Evolutionary conservation across 345 rosid genomes (phyloP), one percentile per base, ranked within the genome.

Genomic region (Brassica juncea): DNA sequence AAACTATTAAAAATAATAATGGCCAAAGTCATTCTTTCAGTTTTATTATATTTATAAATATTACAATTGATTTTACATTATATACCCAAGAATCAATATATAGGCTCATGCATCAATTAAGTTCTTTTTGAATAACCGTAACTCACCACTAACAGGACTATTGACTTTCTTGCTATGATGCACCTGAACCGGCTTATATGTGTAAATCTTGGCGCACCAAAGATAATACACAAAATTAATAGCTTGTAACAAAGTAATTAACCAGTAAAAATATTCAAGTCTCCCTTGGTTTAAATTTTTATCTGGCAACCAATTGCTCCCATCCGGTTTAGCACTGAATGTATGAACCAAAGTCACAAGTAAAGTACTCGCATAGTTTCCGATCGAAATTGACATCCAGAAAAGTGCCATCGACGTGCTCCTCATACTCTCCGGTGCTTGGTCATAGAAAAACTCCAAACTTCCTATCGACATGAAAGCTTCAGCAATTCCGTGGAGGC

Each of bases 341-440:
- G 82, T 85, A 68, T 93, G 98, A 47, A 89, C 87, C 58, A 90
- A 3, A 1, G 92, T 81, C 49, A 91, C 98, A 35, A 91, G 72
- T 52, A 94, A 79, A 4, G 97, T 90, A 31, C 98, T 92, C 34
- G 67, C 64, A 63, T 91, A 91, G 78, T 90, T 90, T 57, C 98
- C 97, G 0, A 77, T 79, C 2, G 97, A 86, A 52, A 89, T 89
- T 5, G 94, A 81, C 25, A 83, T 71, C 98, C 97, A 93, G 62
- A 91, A 91, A 49, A 93, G 77, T 0, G 94, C 92, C 39, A 84
- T 84, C 27, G 97, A 94, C 0, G 89, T 86, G 70, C 94, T 92
- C 75, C 94, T 86, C 98, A 91, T 94, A 82, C 97, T 90, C 76
- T 91, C 95, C 0, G 98, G 98, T 5, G 97, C 85, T 68, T 91